These are phyloP conservation scores for Tetrastigma voinierianum DNA, from an alignment of 164 flowering plant species.

Conservation along the genomic window DNA sequence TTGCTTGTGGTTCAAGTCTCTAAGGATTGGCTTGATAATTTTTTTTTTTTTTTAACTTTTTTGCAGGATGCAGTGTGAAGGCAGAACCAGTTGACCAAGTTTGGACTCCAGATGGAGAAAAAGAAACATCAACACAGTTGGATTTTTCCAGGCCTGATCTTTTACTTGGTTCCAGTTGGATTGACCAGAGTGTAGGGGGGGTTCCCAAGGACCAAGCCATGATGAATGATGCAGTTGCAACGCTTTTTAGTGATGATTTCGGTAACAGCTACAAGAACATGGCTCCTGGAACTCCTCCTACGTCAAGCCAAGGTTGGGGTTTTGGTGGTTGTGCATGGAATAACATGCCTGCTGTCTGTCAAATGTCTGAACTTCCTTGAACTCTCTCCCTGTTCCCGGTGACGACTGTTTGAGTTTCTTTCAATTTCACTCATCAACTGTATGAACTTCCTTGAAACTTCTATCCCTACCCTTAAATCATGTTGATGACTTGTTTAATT, in stretches of 20 bases:
- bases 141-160: slow-evolving; percentile 47
- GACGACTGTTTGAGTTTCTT: slow-evolving; percentile 3
- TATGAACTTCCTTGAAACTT: slow-evolving; percentile 10
- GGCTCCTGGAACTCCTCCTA: slow-evolving; percentile 25
- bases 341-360: slow-evolving; percentile 59
- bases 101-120: slow-evolving; percentile 24
- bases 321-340: slow-evolving; percentile 42
- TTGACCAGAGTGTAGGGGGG: slow-evolving; percentile 29
- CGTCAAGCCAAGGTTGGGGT: slow-evolving; percentile 38
- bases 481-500: slow-evolving; percentile 20
- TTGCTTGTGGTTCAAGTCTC: not conserved
- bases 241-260: slow-evolving; percentile 55
- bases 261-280: slow-evolving; percentile 35
- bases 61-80: slow-evolving; percentile 46
- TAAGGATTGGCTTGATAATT: not conserved
- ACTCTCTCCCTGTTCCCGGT: too few relatives aligned
- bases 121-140: slow-evolving; percentile 16
- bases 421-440: not conserved
- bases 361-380: slow-evolving; percentile 43
- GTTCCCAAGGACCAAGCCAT: slow-evolving; percentile 28
- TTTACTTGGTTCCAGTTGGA: slow-evolving; percentile 54
- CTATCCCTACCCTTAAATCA: slow-evolving; percentile 7
- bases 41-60: not conserved
- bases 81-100: slow-evolving; percentile 39
- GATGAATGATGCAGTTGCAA: slow-evolving; percentile 38